Percentiles rank a stretch among this genome's conserved stretches.
Evolutionary conservation across 2,329 filamentous ascomycete species (phyloP).

Genomic region (Penicillium palitans): DNA sequence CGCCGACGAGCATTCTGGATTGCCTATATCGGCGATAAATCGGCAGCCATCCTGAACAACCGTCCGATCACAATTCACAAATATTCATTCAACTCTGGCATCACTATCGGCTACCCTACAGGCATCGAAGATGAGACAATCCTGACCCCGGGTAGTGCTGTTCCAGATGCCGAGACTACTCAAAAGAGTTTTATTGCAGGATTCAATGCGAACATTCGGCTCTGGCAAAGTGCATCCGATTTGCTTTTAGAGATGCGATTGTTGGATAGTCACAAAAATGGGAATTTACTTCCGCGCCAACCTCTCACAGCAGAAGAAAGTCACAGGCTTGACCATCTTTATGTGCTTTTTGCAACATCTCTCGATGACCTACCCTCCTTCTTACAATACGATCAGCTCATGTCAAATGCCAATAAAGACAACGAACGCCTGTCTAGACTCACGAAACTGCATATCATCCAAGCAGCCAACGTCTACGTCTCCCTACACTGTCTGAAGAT

Average conservation of each 20-base stretch:
- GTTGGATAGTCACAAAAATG: slow-evolving; percentile 9
- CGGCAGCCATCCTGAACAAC: slow-evolving; percentile 34
- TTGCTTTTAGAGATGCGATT: slow-evolving; percentile 39
- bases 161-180: slow-evolving; percentile 7
- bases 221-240: slow-evolving; percentile 47
- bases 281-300: slow-evolving; percentile 2
- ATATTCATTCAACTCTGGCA: slow-evolving; percentile 45
- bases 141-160: slow-evolving; percentile 18
- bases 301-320: slow-evolving; percentile 26
- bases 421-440: slow-evolving; percentile 5
- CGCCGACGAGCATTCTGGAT: slow-evolving; percentile 27
- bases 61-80: slow-evolving; percentile 49
- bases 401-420: slow-evolving; percentile 8
- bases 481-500: slow-evolving; percentile 43
- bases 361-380: slow-evolving; percentile 43
- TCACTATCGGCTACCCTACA: slow-evolving; percentile 36
- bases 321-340: slow-evolving; percentile 39
- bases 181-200: slow-evolving; percentile 39
- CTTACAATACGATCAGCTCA: slow-evolving; percentile 29
- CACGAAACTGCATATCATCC: slow-evolving; percentile 35
- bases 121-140: slow-evolving; percentile 22
- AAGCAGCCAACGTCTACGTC: slow-evolving; percentile 44
- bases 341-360: slow-evolving; percentile 45
- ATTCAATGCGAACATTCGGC: slow-evolving; percentile 46
- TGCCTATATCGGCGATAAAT: slow-evolving; percentile 28